A percentile compares a stretch with the other conserved stretches of the same genome.
Conservation (phyloP, 75 land plant genomes). For the Selaginella tamariscina region DNA sequence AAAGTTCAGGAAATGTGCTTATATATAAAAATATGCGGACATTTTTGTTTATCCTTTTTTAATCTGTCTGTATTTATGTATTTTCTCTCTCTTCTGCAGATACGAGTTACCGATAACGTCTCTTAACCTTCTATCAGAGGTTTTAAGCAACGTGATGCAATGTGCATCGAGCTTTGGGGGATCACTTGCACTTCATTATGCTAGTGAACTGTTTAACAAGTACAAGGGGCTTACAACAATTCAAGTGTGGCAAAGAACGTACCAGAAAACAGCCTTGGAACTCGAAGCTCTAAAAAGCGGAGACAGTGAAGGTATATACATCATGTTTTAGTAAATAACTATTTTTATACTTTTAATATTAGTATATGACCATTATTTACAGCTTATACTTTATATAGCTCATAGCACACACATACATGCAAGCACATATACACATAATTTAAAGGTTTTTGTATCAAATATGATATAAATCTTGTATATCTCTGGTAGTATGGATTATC, state of each 20-base stretch:
- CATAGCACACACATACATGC: too few species aligned
- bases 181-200: slow-evolving; percentile 43
- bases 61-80: neutral
- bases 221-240: slow-evolving; percentile 57
- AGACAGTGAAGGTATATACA: slow-evolving; percentile 34
- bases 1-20: too few species aligned
- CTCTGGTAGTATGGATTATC: too few species aligned
- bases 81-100: slow-evolving; percentile 28
- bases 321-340: too few species aligned
- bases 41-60: neutral
- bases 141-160: slow-evolving; percentile 46
- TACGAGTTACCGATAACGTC: slow-evolving; percentile 75
- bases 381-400: too few species aligned
- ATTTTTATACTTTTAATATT: too few species aligned
- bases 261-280: slow-evolving; percentile 61
- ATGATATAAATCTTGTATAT: too few species aligned
- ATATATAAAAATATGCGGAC: too few species aligned
- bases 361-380: too few species aligned
- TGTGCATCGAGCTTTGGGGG: slow-evolving; percentile 48
- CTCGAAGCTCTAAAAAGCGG: slow-evolving; percentile 48
- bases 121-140: slow-evolving; percentile 71
- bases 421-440: too few species aligned
- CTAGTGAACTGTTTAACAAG: slow-evolving; percentile 52
- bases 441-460: too few species aligned
- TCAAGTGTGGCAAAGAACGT: slow-evolving; percentile 66